These are phyloP conservation scores for Salix arbutifolia DNA, from an alignment of 345 rosid genomes.

Conservation along the genomic window DNA sequence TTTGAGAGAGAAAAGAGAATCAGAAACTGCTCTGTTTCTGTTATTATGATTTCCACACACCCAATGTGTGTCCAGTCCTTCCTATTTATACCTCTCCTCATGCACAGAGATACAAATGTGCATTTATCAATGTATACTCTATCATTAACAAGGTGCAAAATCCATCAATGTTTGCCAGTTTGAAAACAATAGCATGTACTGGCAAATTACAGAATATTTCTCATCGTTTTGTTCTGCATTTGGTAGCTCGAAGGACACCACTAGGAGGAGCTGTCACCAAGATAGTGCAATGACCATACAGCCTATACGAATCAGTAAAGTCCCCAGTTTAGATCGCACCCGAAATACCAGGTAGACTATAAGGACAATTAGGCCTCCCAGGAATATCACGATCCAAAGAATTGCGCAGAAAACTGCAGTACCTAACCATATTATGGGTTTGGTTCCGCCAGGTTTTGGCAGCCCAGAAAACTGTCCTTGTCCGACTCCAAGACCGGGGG, in stretches of 20 bases:
- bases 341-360: conserved; percentile 64
- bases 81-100: too few species aligned
- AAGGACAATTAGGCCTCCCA: conserved; percentile 64
- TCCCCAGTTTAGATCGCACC: conserved; percentile 59
- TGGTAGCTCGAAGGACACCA: conserved; percentile 54
- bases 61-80: too few species aligned
- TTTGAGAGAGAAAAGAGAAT: too few species aligned
- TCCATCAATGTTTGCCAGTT: neutral
- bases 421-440: conserved; percentile 35
- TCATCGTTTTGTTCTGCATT: conserved; percentile 71
- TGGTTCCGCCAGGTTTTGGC: conserved; percentile 33
- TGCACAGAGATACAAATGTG: too few species aligned
- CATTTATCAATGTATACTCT: too few species aligned
- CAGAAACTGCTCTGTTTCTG: too few species aligned
- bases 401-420: conserved; percentile 62
- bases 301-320: conserved; percentile 57
- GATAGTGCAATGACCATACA: conserved; percentile 57
- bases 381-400: conserved; percentile 47
- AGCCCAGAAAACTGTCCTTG: conserved; percentile 6
- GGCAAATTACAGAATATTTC: neutral
- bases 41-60: too few species aligned
- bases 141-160: conserved; percentile 6
- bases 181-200: too few species aligned
- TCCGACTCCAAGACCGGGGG: conserved; percentile 10
- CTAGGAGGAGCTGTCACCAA: conserved; percentile 62